These are phyloP conservation scores for Pseudogymnoascus sp. DNA, from an alignment of 2,329 filamentous ascomycete species.

Conservation along the genomic window DNA sequence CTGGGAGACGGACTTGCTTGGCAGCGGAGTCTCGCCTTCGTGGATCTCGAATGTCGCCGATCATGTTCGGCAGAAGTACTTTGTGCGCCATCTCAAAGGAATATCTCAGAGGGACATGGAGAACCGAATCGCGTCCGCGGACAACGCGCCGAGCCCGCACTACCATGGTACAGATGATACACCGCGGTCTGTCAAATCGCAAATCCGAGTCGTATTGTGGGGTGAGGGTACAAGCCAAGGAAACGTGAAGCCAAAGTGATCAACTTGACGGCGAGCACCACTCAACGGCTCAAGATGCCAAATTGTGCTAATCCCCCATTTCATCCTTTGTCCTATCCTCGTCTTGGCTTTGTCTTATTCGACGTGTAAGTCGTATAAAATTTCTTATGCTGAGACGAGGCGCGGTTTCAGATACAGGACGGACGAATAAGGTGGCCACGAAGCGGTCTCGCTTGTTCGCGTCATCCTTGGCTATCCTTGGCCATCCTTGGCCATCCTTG, in stretches of 20 bases:
- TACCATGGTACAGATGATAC: not conserved
- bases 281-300: not conserved
- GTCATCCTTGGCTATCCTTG: not conserved
- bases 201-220: not conserved
- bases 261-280: not conserved
- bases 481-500: not conserved
- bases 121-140: not conserved
- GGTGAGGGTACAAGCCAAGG: not conserved
- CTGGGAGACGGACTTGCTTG: not conserved
- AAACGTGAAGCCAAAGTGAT: conserved; percentile 6
- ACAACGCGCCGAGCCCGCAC: not conserved
- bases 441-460: conserved; percentile 7
- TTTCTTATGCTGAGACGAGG: conserved; percentile 8
- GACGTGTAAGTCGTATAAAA: conserved; percentile 4
- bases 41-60: conserved; percentile 1
- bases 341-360: not conserved
- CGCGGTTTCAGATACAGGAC: conserved; percentile 6
- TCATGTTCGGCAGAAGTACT: not conserved
- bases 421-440: conserved; percentile 4
- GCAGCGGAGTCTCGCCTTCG: not conserved
- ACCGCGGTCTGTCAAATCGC: not conserved
- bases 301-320: not conserved
- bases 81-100: not conserved
- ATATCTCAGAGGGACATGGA: not conserved
- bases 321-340: conserved; percentile 2